Evolutionary conservation across 768 basidiomycete genomes (phyloP).

Genomic region (Infundibulicybe gibba): DNA sequence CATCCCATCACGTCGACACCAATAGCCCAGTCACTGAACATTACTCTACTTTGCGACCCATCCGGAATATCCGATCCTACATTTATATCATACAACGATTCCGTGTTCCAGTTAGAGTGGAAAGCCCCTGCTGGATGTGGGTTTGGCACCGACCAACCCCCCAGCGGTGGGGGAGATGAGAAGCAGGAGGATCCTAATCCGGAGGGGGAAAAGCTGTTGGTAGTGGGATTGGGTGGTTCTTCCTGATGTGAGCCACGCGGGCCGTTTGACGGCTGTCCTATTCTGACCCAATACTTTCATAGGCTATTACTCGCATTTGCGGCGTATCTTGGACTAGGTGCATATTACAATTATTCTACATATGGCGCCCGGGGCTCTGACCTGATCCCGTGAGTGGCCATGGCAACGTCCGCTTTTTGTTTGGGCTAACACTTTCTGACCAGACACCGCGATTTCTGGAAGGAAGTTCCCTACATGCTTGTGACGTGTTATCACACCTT

Average conservation of each 20-base stretch:
- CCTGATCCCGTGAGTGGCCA: slow-evolving; percentile 69
- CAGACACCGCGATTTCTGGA: slow-evolving; percentile 89
- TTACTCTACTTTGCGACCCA: slow-evolving; percentile 58
- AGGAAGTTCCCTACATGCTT: slow-evolving; percentile 85
- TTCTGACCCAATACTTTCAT: not conserved
- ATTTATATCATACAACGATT: slow-evolving; percentile 60
- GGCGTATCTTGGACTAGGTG: slow-evolving; percentile 74
- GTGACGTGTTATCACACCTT: slow-evolving; percentile 73
- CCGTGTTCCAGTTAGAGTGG: slow-evolving; percentile 59
- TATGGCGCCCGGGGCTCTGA: slow-evolving; percentile 84
- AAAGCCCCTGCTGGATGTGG: slow-evolving; percentile 55
- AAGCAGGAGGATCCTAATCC: slow-evolving; percentile 12
- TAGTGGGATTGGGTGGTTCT: slow-evolving; percentile 86
- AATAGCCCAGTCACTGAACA: slow-evolving; percentile 53
- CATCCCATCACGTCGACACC: slow-evolving; percentile 36
- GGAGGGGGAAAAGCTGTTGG: slow-evolving; percentile 40
- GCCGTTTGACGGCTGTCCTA: not conserved
- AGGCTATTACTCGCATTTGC: slow-evolving; percentile 65
- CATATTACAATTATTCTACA: slow-evolving; percentile 85
- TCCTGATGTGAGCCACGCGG: slow-evolving; percentile 62
- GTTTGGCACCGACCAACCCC: slow-evolving; percentile 26
- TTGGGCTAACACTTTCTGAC: slow-evolving; percentile 6
- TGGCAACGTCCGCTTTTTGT: not conserved
- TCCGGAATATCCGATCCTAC: slow-evolving; percentile 38
- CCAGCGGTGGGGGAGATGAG: slow-evolving; percentile 35